Evolutionary conservation across 1,284 basidiomycete species (phyloP).

Genomic region (Marasmius oreades): DNA sequence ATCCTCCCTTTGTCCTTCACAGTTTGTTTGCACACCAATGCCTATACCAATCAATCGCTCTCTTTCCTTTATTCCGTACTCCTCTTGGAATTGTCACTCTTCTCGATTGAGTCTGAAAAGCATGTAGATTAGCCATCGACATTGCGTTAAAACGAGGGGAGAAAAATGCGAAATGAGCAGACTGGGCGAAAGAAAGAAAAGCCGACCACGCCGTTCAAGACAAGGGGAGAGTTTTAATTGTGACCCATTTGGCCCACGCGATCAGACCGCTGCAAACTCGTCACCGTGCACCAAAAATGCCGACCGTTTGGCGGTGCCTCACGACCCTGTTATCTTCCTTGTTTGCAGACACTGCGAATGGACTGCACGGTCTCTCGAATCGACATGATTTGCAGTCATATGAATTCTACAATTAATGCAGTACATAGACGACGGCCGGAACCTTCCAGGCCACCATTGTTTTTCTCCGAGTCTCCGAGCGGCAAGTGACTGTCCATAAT

Average conservation of each 20-base stretch:
- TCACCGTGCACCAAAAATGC: too few relatives aligned
- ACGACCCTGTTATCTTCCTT: too few relatives aligned
- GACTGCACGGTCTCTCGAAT: too few relatives aligned
- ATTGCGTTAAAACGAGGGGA: background rate
- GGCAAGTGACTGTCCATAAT: too few relatives aligned
- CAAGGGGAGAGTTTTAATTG: constrained; percentile 2
- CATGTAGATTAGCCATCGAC: background rate
- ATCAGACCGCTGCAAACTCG: background rate
- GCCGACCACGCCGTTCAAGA: constrained; percentile 1
- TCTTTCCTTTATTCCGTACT: too few relatives aligned
- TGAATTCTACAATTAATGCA: too few relatives aligned
- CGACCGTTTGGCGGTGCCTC: background rate
- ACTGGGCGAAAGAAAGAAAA: background rate
- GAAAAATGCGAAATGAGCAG: background rate
- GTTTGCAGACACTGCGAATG: too few relatives aligned
- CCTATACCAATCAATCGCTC: background rate
- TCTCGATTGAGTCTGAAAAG: background rate
- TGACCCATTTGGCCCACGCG: background rate
- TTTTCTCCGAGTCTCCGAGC: too few relatives aligned
- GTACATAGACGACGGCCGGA: too few relatives aligned
- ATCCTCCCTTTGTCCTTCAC: background rate
- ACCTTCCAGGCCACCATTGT: too few relatives aligned
- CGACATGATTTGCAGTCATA: too few relatives aligned
- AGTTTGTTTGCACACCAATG: background rate
- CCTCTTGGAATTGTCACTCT: background rate